Conservation (phyloP, 2,329 filamentous ascomycete species). For the Canariomyces notabilis region DNA sequence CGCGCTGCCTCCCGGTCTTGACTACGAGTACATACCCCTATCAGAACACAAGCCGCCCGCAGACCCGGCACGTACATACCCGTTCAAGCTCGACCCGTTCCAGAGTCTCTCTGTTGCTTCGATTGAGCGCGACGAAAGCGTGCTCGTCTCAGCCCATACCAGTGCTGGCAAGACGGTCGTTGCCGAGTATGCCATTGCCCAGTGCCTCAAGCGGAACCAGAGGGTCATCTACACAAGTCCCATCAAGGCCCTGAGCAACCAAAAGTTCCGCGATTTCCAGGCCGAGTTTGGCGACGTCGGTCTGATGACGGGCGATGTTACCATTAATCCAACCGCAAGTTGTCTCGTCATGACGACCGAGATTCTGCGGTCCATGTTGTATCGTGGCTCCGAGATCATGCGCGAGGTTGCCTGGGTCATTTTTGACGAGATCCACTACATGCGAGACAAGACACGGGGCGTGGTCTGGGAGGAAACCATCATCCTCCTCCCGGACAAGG, state of each 20-base stretch:
- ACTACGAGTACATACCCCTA: constrained; percentile 92
- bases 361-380: constrained; percentile 97
- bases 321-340: constrained; percentile 96
- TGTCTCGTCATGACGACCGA: constrained; percentile 99
- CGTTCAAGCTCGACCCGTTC: constrained; percentile 94
- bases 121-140: constrained; percentile 93
- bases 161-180: constrained; percentile 98
- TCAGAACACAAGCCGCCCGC: constrained; percentile 88
- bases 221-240: constrained; percentile 98
- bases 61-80: constrained; percentile 76
- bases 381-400: constrained; percentile 98
- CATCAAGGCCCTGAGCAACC: constrained; percentile 97
- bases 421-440: constrained; percentile 98
- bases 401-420: constrained; percentile 97
- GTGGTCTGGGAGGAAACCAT: constrained; percentile 99
- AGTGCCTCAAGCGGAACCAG: constrained; percentile 95
- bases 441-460: constrained; percentile 89
- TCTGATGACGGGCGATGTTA: constrained; percentile 98
- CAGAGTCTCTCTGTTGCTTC: constrained; percentile 91
- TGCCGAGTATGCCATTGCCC: constrained; percentile 95
- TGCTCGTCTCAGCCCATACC: constrained; percentile 93
- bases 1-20: constrained; percentile 84
- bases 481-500: constrained; percentile 95
- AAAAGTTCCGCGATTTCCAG: constrained; percentile 96
- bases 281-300: constrained; percentile 95